Base-by-base conservation (phyloP, 2,329 filamentous ascomycete species). In the Colletotrichum neosansevieriae region DNA sequence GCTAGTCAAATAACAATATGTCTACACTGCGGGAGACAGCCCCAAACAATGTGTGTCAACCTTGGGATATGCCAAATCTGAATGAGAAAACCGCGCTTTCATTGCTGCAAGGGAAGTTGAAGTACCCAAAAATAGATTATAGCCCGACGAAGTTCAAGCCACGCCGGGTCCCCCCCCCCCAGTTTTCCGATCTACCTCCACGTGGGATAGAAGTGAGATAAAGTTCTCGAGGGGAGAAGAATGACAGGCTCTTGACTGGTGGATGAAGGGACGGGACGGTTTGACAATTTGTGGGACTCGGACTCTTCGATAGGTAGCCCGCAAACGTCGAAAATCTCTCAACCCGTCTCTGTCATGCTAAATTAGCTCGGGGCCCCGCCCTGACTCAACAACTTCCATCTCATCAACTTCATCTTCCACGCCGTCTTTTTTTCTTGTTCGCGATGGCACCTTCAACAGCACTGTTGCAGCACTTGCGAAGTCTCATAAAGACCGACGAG, bases 401-500 rank as follows among this genome's bases (percentile, higher is more conserved):
- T 17, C 32, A 9, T 15, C 32, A 21, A 3, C 40, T 24, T 59
- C 42, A 4, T 9, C 29, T 12, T 15, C 19, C n/a, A 29, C 24
- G 4, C 17, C 10, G n/a, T 12, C 15, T 32, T 17, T 6, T 29
- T 29, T 29, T 24, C 24, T 24, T 9, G 7, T 6, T 17, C 49
- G 44, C 34, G 0, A 69, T 69, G 66, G 19, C 61, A 4, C 42
- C 65, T 15, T 57, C 61, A 29, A 7, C 61, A 38, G 49, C 61
- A 15, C 58, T 69, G 40, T 3, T 44, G 1, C 36, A 68, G 21
- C 67, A 73, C 40, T 73, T 79, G 42, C 47, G 71, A 9, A 62
- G 72, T 36, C 64, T 75, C 3, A 69, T 79, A 2, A 71, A 75
- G 0, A 63, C 72, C 21, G 64, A 71, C 3, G 66, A 36, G 0